phyloP scores from a whole-genome alignment of 129 eudicot species.

The Cynara cardunculus region DNA sequence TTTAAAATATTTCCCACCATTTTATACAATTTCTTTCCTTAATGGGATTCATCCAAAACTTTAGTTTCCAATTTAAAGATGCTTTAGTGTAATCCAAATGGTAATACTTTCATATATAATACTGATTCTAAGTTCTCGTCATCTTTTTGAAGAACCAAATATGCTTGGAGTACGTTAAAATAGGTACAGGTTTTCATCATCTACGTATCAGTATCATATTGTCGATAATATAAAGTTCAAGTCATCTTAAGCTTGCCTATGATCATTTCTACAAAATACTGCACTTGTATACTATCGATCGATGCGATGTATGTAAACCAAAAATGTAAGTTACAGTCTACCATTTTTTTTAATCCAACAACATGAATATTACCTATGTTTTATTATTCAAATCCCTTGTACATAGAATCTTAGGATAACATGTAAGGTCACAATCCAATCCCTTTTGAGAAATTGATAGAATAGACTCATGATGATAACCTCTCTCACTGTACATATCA shows the following conservation, averaged over 20 bases:
- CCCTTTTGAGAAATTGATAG: constrained; percentile 26
- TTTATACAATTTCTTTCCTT: constrained; percentile 5
- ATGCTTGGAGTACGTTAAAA: background rate
- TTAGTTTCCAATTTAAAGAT: constrained; percentile 1
- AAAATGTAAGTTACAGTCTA: background rate
- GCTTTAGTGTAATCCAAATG: constrained; percentile 6
- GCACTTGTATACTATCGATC: background rate
- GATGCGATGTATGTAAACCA: background rate
- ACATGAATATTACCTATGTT: background rate
- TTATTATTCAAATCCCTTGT: constrained; percentile 2
- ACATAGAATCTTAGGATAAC: constrained; percentile 22
- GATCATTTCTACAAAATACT: background rate
- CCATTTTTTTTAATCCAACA: background rate
- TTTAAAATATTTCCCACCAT: constrained; percentile 14
- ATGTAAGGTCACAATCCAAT: constrained; percentile 31
- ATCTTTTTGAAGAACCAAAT: background rate
- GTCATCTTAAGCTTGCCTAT: background rate
- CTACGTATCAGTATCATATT: background rate
- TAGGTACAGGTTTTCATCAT: background rate
- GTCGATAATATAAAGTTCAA: background rate
- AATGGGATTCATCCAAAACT: constrained; percentile 15
- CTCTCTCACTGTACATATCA: constrained; percentile 19
- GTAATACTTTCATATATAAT: background rate
- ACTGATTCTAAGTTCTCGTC: background rate
- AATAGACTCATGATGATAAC: constrained; percentile 9